A percentile compares a stretch with the other conserved stretches of the same genome.
These are phyloP conservation scores for Colletotrichum coccodes DNA, from an alignment of 2,329 filamentous ascomycete genomes.

Conservation along the genomic window DNA sequence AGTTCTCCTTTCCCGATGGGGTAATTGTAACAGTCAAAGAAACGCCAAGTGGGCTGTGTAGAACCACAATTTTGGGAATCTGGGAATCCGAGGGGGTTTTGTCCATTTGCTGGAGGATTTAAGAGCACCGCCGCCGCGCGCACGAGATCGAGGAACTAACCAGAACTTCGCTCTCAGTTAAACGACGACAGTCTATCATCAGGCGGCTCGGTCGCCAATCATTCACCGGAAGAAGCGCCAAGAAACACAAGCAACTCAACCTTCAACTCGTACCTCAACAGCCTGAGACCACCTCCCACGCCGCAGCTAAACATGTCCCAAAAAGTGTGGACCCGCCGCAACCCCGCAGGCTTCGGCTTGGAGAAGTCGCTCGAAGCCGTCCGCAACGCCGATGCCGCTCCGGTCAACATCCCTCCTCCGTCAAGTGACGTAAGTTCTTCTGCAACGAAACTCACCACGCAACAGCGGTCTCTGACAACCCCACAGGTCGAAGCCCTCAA, in stretches of 20 bases:
- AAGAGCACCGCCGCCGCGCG: background rate
- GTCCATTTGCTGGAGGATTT: background rate
- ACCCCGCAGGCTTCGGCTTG: conserved; percentile 39
- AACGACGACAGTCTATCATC: background rate
- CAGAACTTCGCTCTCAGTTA: background rate
- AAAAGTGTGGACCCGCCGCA: conserved; percentile 40
- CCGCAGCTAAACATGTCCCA: conserved; percentile 55
- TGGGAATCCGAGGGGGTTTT: background rate
- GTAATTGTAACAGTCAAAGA: conserved; percentile 24
- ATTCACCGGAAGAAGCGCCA: background rate
- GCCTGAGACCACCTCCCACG: background rate
- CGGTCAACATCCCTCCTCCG: conserved; percentile 29
- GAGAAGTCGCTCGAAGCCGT: conserved; percentile 38
- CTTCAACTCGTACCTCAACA: background rate
- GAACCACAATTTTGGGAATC: conserved; percentile 12
- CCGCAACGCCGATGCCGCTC: conserved; percentile 31
- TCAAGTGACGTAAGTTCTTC: conserved; percentile 32
- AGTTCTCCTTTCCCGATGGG: conserved; percentile 16
- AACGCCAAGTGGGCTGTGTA: conserved; percentile 22
- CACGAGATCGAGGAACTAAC: background rate
- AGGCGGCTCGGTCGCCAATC: background rate
- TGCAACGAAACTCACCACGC: too few relatives aligned
- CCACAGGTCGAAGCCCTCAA: conserved; percentile 41
- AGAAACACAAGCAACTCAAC: background rate
- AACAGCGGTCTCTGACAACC: background rate